phyloP scores from a whole-genome alignment of 176 grass and related monocot genomes.

The Oryza brachyantha region DNA sequence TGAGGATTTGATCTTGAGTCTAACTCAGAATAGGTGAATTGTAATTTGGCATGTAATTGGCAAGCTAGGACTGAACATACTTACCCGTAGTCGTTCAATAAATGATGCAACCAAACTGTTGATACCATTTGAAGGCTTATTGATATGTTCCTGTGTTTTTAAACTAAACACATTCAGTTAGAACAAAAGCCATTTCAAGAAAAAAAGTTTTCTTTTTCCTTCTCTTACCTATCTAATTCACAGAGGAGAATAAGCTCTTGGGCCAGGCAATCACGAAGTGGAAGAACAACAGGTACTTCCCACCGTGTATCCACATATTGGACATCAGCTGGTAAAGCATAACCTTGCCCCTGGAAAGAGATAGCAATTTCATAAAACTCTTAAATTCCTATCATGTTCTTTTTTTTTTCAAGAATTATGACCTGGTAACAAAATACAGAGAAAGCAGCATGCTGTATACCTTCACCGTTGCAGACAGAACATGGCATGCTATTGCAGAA shows the following conservation, averaged over 20 bases:
- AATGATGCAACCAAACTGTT: conserved; percentile 85
- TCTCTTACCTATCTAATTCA: conserved; percentile 57
- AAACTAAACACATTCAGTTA: conserved; percentile 53
- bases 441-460: conserved; percentile 21
- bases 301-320: conserved; percentile 84
- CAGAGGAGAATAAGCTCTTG: conserved; percentile 73
- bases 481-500: conserved; percentile 78
- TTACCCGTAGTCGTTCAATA: conserved; percentile 70
- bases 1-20: neutral
- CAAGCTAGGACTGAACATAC: conserved; percentile 13
- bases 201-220: neutral
- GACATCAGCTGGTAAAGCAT: conserved; percentile 91
- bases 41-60: neutral
- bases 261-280: conserved; percentile 69
- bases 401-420: neutral
- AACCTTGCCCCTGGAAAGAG: conserved; percentile 71
- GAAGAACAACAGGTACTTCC: conserved; percentile 76
- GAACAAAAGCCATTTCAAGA: neutral
- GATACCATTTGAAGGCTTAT: conserved; percentile 64
- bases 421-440: neutral
- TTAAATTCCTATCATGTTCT: neutral
- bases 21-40: neutral
- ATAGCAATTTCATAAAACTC: neutral
- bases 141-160: conserved; percentile 61
- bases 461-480: conserved; percentile 81